A percentile compares a stretch with the other conserved stretches of the same genome.
Evolutionary conservation across 306 rosid species (phyloP).

Genomic region (Cicer yamashitae): DNA sequence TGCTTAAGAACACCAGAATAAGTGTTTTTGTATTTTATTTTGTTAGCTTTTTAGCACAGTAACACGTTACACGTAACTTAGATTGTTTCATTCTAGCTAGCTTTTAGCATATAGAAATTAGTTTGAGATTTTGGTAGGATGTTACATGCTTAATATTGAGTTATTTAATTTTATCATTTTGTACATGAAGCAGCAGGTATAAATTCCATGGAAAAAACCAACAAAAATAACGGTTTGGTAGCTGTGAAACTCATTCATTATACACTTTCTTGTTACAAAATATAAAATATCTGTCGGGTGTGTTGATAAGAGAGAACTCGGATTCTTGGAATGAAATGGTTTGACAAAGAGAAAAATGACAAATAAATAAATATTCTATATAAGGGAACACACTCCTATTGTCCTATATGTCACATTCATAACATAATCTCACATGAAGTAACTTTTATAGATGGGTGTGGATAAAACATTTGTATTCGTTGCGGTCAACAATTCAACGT

Average conservation of each 20-base stretch:
- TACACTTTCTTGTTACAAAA: not conserved
- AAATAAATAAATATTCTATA: no score
- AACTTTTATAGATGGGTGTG: no score
- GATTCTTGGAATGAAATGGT: no score
- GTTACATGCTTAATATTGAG: slow-evolving; percentile 1
- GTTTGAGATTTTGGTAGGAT: slow-evolving; percentile 36
- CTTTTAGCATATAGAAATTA: slow-evolving; percentile 17
- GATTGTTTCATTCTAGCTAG: slow-evolving; percentile 1
- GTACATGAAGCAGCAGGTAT: slow-evolving; percentile 22
- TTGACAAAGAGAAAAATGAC: no score
- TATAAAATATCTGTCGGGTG: no score
- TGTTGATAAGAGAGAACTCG: no score
- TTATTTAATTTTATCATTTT: slow-evolving; percentile 5
- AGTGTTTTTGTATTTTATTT: slow-evolving; percentile 2
- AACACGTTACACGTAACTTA: not conserved
- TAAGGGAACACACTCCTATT: no score
- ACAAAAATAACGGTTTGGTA: not conserved
- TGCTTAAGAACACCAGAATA: slow-evolving; percentile 68
- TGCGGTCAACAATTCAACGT: no score
- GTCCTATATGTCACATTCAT: no score
- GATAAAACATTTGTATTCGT: no score
- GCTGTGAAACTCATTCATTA: not conserved
- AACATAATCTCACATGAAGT: no score
- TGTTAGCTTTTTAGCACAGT: slow-evolving; percentile 20
- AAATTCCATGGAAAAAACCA: not conserved